Conservation (phyloP, 257 asterid genomes). For the Knoxia roxburghii region DNA sequence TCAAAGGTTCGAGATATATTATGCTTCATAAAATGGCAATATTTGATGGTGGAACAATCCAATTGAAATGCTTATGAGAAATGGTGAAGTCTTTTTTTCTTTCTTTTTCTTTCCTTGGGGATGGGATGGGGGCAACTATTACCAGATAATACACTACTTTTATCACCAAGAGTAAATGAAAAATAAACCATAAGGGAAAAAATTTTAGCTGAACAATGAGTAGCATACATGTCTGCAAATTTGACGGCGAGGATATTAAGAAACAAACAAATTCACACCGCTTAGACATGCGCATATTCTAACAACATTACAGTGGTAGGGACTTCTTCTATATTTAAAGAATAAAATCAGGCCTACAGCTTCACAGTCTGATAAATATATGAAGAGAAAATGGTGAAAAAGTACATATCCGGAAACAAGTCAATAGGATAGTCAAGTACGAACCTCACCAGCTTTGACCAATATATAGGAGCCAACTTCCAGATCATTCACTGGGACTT, state of each 20-base stretch:
- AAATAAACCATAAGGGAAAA: not conserved
- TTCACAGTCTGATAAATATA: too few relatives aligned
- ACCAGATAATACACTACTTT: not conserved
- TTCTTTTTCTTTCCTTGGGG: too few relatives aligned
- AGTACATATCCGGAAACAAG: not conserved
- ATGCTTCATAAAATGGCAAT: conserved; percentile 11
- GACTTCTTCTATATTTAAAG: not conserved
- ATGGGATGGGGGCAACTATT: not conserved
- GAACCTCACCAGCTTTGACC: conserved; percentile 99
- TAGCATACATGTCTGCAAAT: too few relatives aligned
- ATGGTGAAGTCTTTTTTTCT: not conserved
- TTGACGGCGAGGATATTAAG: not conserved
- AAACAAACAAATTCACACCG: not conserved
- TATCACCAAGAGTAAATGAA: not conserved
- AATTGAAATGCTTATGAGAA: not conserved
- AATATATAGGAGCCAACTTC: conserved; percentile 71
- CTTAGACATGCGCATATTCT: not conserved
- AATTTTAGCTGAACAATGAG: not conserved
- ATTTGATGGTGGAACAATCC: not conserved
- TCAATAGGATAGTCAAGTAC: conserved; percentile 33
- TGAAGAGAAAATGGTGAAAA: not conserved
- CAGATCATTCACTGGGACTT: conserved; percentile 78
- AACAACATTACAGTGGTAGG: not conserved
- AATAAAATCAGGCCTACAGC: not conserved
- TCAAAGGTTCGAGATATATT: conserved; percentile 12